A percentile compares a stretch with the other conserved stretches of the same genome.
Conservation (phyloP, 2,329 filamentous ascomycete genomes). For the Fusarium sacchari region DNA sequence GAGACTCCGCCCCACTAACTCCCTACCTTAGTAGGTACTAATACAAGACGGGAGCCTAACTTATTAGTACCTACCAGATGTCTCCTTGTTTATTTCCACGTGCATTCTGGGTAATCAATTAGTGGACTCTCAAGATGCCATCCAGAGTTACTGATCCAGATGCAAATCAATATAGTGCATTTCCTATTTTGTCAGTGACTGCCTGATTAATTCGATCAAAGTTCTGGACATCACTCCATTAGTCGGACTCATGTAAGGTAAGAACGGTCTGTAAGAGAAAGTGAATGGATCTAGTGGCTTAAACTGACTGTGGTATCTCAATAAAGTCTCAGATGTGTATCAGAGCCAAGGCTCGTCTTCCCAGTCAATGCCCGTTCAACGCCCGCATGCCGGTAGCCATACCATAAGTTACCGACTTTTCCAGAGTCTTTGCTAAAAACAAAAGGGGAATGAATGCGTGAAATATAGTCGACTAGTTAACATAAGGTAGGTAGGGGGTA, state of each 20-base stretch:
- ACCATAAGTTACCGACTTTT: conserved; percentile 13
- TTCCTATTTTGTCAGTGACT: not conserved
- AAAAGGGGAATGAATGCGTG: conserved; percentile 22
- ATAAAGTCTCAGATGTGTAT: conserved; percentile 19
- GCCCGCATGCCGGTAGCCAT: conserved; percentile 12
- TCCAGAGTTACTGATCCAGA: not conserved
- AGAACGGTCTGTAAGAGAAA: not conserved
- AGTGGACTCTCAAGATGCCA: conserved; percentile 14
- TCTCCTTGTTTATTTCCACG: conserved; percentile 36
- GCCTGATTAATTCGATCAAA: not conserved
- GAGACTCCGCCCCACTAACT: conserved; percentile 23
- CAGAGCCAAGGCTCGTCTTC: conserved; percentile 6
- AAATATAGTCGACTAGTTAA: conserved; percentile 25
- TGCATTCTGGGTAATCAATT: conserved; percentile 28
- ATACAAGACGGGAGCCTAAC: no score
- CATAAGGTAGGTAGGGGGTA: conserved; percentile 33
- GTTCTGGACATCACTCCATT: not conserved
- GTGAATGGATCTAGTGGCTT: conserved; percentile 11
- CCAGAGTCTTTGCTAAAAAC: conserved; percentile 15
- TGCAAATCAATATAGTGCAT: not conserved
- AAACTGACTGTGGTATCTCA: conserved; percentile 14
- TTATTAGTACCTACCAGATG: not conserved
- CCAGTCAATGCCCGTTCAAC: conserved; percentile 14
- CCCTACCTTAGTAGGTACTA: not conserved
- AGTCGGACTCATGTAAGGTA: no score